Base-by-base conservation (phyloP, 176 grass and related monocot genomes). In the Miscanthus lutarioriparius region DNA sequence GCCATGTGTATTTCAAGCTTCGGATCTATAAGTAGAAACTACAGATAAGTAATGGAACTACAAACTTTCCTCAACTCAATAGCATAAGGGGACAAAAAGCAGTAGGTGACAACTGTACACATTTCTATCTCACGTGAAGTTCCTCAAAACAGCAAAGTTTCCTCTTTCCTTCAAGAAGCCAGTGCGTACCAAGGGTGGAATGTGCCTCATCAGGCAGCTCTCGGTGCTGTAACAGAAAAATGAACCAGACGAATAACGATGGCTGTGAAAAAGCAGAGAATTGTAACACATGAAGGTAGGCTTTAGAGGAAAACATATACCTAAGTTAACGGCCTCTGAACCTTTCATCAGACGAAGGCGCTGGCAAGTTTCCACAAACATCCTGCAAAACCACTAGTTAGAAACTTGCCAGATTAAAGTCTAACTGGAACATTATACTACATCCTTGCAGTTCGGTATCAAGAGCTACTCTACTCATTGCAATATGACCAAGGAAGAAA, bases 301-400 rank as follows among this genome's bases (percentile, higher is more conserved):
- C 38, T 77, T 28, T 26, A 70, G 75, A 82, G 8, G 20, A 71
- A 8, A 41, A 10, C n/a, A 68, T 30, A 16, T 86, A 96, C 94
- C 94, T 78, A 93, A 80, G 82, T 96, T 89, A 64, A 91, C 87
- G 20, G 91, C 94, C 84, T 96, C 91, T 4, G 91, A 96, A 76
- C 87, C 87, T 78, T 96, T 96, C 94, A 96, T 96, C 30, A 96
- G 86, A 77, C 94, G 94, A 61, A 96, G 53, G 74, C 94, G 94
- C 36, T 91, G 91, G 70, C 94, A 96, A 59, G 91, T 81, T 49
- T 96, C 94, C 25, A 93, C 89, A 68, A 96, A 96, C 94, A 96
- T 93, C 87, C 94, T 87, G 61, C 67, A 70, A 36, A 83, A 30
- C 35, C 23, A 80, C 35, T 22, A 30, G 74, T 86, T 71, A 86